A percentile compares a stretch with the other conserved stretches of the same genome.
Evolutionary conservation across 2,329 filamentous ascomycete species (phyloP).

Genomic region (Ciborinia camelliae): DNA sequence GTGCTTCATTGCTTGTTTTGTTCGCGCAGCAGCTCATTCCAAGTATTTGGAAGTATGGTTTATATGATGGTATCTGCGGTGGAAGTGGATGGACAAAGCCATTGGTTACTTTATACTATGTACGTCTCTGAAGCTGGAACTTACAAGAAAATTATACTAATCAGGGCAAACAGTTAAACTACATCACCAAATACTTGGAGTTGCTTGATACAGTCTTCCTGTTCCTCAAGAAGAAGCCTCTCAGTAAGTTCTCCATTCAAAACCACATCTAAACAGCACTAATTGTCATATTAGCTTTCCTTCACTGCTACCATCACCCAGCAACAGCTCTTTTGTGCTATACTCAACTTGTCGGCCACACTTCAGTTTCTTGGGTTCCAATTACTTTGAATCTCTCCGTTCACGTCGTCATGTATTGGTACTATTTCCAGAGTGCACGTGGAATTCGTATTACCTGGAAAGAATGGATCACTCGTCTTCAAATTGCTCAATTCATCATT

Average conservation of each 20-base stretch:
- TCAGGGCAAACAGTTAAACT: slow-evolving; percentile 71
- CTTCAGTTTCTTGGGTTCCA: slow-evolving; percentile 89
- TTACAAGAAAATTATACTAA: slow-evolving; percentile 28
- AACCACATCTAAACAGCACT: not conserved
- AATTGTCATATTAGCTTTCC: slow-evolving; percentile 62
- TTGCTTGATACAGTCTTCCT: slow-evolving; percentile 94
- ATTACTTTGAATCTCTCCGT: slow-evolving; percentile 91
- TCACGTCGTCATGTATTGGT: slow-evolving; percentile 99
- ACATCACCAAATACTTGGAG: slow-evolving; percentile 96
- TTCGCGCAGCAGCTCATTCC: slow-evolving; percentile 90
- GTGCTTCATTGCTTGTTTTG: slow-evolving; percentile 71
- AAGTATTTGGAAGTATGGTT: slow-evolving; percentile 71
- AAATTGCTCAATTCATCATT: slow-evolving; percentile 96
- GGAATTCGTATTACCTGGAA: slow-evolving; percentile 99
- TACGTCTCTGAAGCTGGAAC: slow-evolving; percentile 47
- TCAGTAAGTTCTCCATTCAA: slow-evolving; percentile 55
- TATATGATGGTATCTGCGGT: slow-evolving; percentile 87
- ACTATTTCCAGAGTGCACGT: slow-evolving; percentile 98
- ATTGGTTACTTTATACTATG: slow-evolving; percentile 92
- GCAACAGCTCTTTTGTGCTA: slow-evolving; percentile 97
- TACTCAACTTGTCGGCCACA: slow-evolving; percentile 90
- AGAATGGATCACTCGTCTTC: slow-evolving; percentile 97
- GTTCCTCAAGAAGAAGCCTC: slow-evolving; percentile 98
- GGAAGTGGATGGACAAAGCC: slow-evolving; percentile 93
- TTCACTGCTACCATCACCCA: slow-evolving; percentile 98